Base-by-base conservation (phyloP, 106 monocot genomes). In the Dactylorhiza incarnata region DNA sequence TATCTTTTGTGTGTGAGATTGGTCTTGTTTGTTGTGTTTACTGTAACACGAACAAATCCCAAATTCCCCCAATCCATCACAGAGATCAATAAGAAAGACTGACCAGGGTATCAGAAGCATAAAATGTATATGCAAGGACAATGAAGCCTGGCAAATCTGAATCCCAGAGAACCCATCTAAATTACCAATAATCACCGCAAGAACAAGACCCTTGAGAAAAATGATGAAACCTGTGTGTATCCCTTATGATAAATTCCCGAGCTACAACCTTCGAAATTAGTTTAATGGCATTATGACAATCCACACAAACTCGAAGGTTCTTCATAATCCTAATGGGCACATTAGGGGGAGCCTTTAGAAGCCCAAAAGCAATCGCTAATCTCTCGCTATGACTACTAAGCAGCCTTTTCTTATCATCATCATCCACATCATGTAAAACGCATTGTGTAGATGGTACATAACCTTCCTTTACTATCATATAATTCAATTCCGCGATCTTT, bases 371-470 rank as follows among this genome's bases (percentile, higher is more conserved):
- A 85, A 85, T 82, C 14, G 82, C 85, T 48, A 85, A 74, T 55
- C 85, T 85, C 76, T 85, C 85, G 45, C 85, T 85, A 46, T 79
- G 82, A 43, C 82, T 82, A 63, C 85, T 76, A 15, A 82, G 85
- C 9, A 83, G 24, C 49, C 45, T 75, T 68, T 75, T 78, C 77
- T 83, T 87, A 15, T 81, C 84, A 74, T 79, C 84, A 1, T 81
- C 87, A 23, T 84, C 79, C 44, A 84, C 71, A 79, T 83, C 73
- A 68, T 81, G 86, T 51, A 83, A 73, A 51, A 81, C 81, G 59
- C 48, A 78, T 22, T 80, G 80, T 7, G 78, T 81, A 15, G 78
- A 75, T 44, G 81, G 81, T 23, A 83, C 73, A 67, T 87, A 81
- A 12, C 86, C 86, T 75, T 65, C 81, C 56, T 44, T 81, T 20